These are phyloP conservation scores for Irpex sp. DNA, from an alignment of 1,284 basidiomycete species.

Conservation along the genomic window DNA sequence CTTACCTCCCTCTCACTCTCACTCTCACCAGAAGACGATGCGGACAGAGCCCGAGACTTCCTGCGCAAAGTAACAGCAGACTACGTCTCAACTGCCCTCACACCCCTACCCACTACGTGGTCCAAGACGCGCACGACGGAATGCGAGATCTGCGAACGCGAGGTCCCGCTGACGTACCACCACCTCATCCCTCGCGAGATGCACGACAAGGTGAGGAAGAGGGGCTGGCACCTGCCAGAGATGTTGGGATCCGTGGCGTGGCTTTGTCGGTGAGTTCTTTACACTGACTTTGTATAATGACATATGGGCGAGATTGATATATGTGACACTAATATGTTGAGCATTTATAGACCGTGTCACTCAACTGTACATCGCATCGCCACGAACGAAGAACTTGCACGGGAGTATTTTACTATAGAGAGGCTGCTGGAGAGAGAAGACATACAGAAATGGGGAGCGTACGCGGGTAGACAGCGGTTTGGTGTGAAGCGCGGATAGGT, in stretches of 20 bases:
- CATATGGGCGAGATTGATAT: too few species aligned
- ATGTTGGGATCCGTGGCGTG: slow-evolving; percentile 55
- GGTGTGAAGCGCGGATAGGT: slow-evolving; percentile 29
- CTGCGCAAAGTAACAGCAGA: slow-evolving; percentile 36
- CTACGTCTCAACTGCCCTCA: slow-evolving; percentile 37
- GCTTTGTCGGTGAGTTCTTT: slow-evolving; percentile 42
- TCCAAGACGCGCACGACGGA: slow-evolving; percentile 43
- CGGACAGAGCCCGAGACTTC: slow-evolving; percentile 35
- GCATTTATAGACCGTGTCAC: slow-evolving; percentile 40
- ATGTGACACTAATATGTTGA: not conserved
- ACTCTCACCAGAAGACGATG: slow-evolving; percentile 24
- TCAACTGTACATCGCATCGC: slow-evolving; percentile 47
- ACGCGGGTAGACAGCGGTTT: slow-evolving; percentile 49
- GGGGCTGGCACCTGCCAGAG: slow-evolving; percentile 47
- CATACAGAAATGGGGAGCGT: slow-evolving; percentile 49
- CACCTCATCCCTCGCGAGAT: slow-evolving; percentile 52
- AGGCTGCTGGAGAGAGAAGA: slow-evolving; percentile 47
- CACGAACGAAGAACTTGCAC: slow-evolving; percentile 47
- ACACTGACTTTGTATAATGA: not conserved
- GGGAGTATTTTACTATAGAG: slow-evolving; percentile 44
- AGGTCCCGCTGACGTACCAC: slow-evolving; percentile 50
- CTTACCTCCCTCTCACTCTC: slow-evolving; percentile 41
- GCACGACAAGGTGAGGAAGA: slow-evolving; percentile 49
- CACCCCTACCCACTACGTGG: slow-evolving; percentile 44
- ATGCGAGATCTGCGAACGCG: slow-evolving; percentile 55